Conservation (phyloP, 257 asterid species). For the Solanum okadae region DNA sequence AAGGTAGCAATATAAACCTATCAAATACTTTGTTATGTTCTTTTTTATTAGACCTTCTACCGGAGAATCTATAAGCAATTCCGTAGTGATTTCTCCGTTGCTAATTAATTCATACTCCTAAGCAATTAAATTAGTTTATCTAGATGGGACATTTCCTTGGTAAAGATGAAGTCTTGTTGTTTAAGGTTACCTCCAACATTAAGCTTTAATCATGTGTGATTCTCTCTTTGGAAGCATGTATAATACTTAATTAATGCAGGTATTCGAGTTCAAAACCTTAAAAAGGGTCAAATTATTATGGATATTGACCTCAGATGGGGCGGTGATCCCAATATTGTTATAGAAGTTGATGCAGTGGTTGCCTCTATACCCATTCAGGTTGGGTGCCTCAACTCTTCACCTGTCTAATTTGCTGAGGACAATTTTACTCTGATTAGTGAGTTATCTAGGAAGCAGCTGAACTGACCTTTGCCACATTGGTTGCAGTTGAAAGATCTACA, state of each 20-base stretch:
- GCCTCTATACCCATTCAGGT: constrained; percentile 99
- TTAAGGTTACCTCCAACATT: background rate
- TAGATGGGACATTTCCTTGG: background rate
- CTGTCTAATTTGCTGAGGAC: background rate
- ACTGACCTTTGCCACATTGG: constrained; percentile 5
- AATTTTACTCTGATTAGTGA: background rate
- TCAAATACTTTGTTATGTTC: background rate
- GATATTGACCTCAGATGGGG: constrained; percentile 99
- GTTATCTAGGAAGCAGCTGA: background rate
- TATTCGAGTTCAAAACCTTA: constrained; percentile 96
- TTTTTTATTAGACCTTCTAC: background rate
- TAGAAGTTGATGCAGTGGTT: constrained; percentile 87
- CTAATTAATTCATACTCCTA: background rate
- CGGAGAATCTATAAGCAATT: background rate
- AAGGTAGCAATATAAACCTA: constrained; percentile 38
- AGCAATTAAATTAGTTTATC: background rate
- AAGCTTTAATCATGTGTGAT: background rate
- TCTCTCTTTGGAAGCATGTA: background rate
- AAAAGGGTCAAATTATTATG: constrained; percentile 96
- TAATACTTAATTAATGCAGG: constrained; percentile 39
- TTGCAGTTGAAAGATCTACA: constrained; percentile 95
- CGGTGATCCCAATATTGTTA: constrained; percentile 89
- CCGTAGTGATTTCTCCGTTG: background rate
- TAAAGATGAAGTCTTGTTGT: background rate
- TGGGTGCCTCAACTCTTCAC: constrained; percentile 7